Percentiles rank a stretch among this genome's conserved stretches.
phyloP scores from a whole-genome alignment of 345 rosid genomes.

The Firmiana major region DNA sequence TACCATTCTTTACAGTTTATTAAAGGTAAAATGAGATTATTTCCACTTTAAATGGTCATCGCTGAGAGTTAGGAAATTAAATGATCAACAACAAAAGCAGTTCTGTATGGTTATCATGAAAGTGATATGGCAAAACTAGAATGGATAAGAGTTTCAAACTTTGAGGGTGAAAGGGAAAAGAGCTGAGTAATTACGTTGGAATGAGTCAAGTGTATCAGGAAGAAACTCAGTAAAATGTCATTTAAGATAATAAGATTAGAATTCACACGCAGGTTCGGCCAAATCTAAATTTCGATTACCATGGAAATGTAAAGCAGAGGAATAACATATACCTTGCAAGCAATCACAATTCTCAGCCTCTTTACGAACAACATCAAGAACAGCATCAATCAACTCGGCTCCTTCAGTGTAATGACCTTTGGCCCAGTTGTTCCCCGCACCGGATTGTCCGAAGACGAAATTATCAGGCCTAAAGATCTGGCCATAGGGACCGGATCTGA shows the following conservation, averaged over 20 bases:
- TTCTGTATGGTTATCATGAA: constrained; percentile 1
- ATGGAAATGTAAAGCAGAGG: background rate
- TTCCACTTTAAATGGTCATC: background rate
- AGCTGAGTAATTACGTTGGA: background rate
- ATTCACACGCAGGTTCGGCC: background rate
- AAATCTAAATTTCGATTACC: background rate
- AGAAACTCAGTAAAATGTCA: background rate
- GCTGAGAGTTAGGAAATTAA: background rate
- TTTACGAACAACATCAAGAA: constrained; percentile 94
- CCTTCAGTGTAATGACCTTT: constrained; percentile 68
- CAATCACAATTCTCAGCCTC: constrained; percentile 99
- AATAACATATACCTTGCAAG: constrained; percentile 63
- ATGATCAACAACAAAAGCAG: background rate
- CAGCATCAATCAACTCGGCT: constrained; percentile 88
- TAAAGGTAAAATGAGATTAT: background rate
- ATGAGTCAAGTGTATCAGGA: background rate
- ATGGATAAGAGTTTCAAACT: background rate
- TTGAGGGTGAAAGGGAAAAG: background rate
- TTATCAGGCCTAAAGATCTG: constrained; percentile 25
- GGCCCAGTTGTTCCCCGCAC: constrained; percentile 25
- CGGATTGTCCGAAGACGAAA: constrained; percentile 23
- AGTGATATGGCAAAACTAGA: background rate
- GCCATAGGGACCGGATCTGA: constrained; percentile 62
- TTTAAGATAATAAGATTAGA: background rate
- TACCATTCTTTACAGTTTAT: background rate